phyloP scores from a whole-genome alignment of 768 basidiomycete species.

The Rhodotorula taiwanensis region DNA sequence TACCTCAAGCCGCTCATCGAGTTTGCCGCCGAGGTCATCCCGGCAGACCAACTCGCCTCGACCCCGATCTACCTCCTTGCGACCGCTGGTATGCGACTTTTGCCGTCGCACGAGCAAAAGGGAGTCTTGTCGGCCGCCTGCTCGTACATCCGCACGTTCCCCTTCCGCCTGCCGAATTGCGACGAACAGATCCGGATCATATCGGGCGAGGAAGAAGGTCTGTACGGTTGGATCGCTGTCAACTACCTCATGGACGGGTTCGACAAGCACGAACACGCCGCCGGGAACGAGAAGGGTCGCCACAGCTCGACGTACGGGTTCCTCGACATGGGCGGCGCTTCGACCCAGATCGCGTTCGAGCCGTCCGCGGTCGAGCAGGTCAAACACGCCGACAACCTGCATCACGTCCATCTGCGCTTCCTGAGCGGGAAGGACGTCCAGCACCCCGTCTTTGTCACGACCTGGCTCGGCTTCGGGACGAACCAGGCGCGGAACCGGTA shows the following conservation, averaged over 20 bases:
- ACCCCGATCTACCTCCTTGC: slow-evolving; percentile 92
- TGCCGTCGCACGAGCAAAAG: slow-evolving; percentile 62
- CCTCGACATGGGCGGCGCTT: slow-evolving; percentile 98
- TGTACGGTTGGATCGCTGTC: slow-evolving; percentile 98
- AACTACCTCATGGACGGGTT: slow-evolving; percentile 99
- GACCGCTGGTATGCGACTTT: slow-evolving; percentile 92
- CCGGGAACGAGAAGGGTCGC: slow-evolving; percentile 45
- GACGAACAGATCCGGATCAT: slow-evolving; percentile 90
- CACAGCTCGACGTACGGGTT: slow-evolving; percentile 87
- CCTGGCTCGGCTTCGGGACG: slow-evolving; percentile 97
- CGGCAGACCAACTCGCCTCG: slow-evolving; percentile 70
- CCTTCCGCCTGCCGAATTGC: slow-evolving; percentile 74
- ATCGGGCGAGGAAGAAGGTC: slow-evolving; percentile 93
- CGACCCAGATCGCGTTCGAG: slow-evolving; percentile 97
- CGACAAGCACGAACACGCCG: slow-evolving; percentile 45
- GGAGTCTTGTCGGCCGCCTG: slow-evolving; percentile 71
- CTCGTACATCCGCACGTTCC: slow-evolving; percentile 60
- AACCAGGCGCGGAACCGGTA: slow-evolving; percentile 95
- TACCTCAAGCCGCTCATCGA: slow-evolving; percentile 76
- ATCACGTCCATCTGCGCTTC: slow-evolving; percentile 72
- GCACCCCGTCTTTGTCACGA: slow-evolving; percentile 93
- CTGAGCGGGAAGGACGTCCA: slow-evolving; percentile 77
- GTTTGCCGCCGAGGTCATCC: slow-evolving; percentile 75
- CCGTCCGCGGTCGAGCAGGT: slow-evolving; percentile 57
- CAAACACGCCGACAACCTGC: slow-evolving; percentile 56